Conservation (phyloP, 352 stramenopile genomes). For the Phytophthora sansomeana region DNA sequence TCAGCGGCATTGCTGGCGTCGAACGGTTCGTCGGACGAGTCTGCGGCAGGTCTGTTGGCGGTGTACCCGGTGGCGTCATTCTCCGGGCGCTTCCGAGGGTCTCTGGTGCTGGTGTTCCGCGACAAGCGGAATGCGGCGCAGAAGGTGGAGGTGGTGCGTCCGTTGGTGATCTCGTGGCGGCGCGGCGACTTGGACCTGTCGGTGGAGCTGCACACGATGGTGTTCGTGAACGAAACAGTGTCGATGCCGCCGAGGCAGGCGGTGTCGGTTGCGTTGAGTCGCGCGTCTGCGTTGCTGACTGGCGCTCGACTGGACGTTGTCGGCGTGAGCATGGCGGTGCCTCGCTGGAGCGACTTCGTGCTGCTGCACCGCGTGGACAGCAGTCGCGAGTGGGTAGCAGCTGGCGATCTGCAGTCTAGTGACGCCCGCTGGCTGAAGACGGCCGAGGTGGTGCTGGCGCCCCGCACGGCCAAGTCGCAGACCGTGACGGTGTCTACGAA, state of each 20-base stretch:
- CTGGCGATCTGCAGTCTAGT: conserved; percentile 21
- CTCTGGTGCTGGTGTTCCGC: conserved; percentile 20
- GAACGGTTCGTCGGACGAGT: conserved; percentile 9
- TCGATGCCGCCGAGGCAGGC: no score
- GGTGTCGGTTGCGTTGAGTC: no score
- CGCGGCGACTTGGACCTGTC: conserved; percentile 9
- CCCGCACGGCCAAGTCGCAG: conserved; percentile 28
- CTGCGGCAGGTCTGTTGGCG: conserved; percentile 7
- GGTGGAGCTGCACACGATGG: conserved; percentile 15
- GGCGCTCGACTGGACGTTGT: no score
- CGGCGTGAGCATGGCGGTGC: conserved; percentile 9
- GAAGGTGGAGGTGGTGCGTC: conserved; percentile 16
- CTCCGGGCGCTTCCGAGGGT: no score
- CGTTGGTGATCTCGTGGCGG: conserved; percentile 6
- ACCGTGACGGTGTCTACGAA: no score
- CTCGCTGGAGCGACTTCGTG: conserved; percentile 5
- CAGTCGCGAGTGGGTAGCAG: not conserved
- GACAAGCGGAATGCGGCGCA: conserved; percentile 18
- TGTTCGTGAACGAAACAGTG: no score
- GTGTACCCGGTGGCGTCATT: no score
- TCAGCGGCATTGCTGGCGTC: conserved; percentile 3
- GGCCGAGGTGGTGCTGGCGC: conserved; percentile 6
- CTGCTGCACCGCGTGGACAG: conserved; percentile 5
- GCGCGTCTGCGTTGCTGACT: no score
- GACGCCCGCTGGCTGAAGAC: conserved; percentile 30